A percentile compares a stretch with the other conserved stretches of the same genome.
Evolutionary conservation across 306 rosid genomes (phyloP).

Genomic region (Ochetophila trinervis): DNA sequence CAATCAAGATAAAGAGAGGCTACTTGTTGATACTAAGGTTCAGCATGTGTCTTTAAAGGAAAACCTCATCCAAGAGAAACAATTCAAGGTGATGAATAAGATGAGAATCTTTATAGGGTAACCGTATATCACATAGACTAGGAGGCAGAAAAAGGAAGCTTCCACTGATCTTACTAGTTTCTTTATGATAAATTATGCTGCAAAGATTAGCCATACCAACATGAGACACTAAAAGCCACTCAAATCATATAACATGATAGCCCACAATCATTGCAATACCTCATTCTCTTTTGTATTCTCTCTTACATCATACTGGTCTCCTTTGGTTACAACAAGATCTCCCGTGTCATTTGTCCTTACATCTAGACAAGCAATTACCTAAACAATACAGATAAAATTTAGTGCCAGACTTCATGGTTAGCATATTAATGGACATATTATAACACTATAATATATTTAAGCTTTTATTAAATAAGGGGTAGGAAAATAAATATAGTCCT

Average conservation of each 20-base stretch:
- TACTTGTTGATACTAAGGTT: background rate
- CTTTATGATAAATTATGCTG: background rate
- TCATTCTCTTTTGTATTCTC: constrained; percentile 83
- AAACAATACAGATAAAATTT: constrained; percentile 18
- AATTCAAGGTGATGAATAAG: background rate
- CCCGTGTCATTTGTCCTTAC: constrained; percentile 92
- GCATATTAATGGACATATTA: background rate
- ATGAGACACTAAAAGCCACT: constrained; percentile 5
- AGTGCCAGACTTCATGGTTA: constrained; percentile 4
- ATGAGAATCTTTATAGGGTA: background rate
- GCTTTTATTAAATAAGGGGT: background rate
- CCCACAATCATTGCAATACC: constrained; percentile 43
- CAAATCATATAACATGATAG: background rate
- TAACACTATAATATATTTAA: background rate
- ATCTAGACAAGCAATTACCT: constrained; percentile 99
- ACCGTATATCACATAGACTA: background rate
- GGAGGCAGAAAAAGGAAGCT: background rate
- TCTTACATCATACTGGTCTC: constrained; percentile 96
- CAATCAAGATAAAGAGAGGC: background rate
- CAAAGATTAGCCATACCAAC: background rate
- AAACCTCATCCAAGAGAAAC: background rate
- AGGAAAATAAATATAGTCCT: background rate
- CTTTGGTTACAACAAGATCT: constrained; percentile 98
- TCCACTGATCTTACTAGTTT: background rate
- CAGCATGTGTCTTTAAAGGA: background rate